Conservation (phyloP, 257 asterid genomes). For the Mentha longifolia region DNA sequence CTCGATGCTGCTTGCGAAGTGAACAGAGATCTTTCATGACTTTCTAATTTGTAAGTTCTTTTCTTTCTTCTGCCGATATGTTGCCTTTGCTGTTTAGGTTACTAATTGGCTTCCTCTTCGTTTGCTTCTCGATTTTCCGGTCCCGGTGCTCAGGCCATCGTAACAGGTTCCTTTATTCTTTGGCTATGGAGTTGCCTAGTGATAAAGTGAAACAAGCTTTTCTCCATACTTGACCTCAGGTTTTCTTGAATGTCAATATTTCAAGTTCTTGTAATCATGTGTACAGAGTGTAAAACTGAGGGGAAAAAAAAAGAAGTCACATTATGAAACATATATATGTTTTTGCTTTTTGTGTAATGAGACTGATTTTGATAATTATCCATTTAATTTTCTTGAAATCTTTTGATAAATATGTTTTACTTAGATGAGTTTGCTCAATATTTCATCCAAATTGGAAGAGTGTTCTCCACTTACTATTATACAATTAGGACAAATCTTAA, state of each 20-base stretch:
- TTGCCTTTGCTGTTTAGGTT: background rate
- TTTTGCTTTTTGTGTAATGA: too few relatives aligned
- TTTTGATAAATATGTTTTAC: background rate
- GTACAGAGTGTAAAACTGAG: conserved; percentile 13
- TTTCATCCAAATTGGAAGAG: conserved; percentile 18
- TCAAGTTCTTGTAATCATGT: conserved; percentile 26
- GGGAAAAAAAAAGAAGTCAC: conserved; percentile 1
- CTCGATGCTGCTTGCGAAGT: conserved; percentile 45
- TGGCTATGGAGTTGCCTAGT: conserved; percentile 29
- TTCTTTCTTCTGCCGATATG: background rate
- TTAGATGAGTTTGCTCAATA: too few relatives aligned
- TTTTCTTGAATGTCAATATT: conserved; percentile 22
- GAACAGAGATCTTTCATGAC: conserved; percentile 3
- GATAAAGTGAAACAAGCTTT: conserved; percentile 20
- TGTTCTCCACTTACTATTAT: conserved; percentile 43
- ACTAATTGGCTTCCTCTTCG: background rate
- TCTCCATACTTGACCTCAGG: conserved; percentile 1
- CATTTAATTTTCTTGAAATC: background rate
- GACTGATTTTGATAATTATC: too few relatives aligned
- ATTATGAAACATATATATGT: background rate
- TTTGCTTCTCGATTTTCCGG: background rate
- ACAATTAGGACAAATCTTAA: conserved; percentile 38
- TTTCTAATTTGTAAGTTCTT: conserved; percentile 37
- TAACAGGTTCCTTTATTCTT: conserved; percentile 32
- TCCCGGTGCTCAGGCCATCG: conserved; percentile 6